These are phyloP conservation scores for Tuctoria greenei DNA, from an alignment of 176 grass and related monocot species.

Conservation along the genomic window DNA sequence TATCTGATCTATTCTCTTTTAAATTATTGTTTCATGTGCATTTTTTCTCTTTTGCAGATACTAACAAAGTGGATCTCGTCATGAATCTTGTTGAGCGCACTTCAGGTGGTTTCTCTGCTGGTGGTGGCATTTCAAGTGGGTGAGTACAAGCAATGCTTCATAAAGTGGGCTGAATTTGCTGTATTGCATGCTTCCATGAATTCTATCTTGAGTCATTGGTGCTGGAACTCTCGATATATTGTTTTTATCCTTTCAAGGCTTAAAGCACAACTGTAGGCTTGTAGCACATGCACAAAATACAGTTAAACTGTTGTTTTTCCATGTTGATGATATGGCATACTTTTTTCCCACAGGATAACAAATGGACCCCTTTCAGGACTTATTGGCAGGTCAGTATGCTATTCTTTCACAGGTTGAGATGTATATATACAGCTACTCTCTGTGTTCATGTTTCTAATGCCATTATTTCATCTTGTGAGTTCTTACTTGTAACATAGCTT, in stretches of 20 bases:
- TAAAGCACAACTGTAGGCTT: neutral
- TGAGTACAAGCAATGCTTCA: conserved; percentile 45
- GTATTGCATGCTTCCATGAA: conserved; percentile 14
- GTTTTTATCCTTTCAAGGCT: neutral
- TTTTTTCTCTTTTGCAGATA: conserved; percentile 61
- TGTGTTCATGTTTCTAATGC: neutral
- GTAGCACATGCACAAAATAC: conserved; percentile 7
- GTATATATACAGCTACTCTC: neutral
- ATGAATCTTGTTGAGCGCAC: conserved; percentile 99
- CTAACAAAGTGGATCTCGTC: conserved; percentile 91
- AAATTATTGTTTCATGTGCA: conserved; percentile 15
- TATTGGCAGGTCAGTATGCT: conserved; percentile 79
- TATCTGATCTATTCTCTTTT: neutral
- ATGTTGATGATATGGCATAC: conserved; percentile 4
- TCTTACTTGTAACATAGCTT: neutral
- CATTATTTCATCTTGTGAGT: conserved; percentile 3
- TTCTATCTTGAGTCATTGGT: neutral
- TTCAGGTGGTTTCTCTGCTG: conserved; percentile 97
- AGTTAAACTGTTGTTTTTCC: conserved; percentile 1
- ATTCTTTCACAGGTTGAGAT: conserved; percentile 16
- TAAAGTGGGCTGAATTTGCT: conserved; percentile 6
- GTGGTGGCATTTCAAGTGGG: conserved; percentile 98
- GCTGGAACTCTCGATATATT: neutral
- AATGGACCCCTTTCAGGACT: conserved; percentile 96
- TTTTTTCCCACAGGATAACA: conserved; percentile 76